Base-by-base conservation (phyloP, 495 filamentous ascomycete genomes). In the Aspergillus steynii region DNA sequence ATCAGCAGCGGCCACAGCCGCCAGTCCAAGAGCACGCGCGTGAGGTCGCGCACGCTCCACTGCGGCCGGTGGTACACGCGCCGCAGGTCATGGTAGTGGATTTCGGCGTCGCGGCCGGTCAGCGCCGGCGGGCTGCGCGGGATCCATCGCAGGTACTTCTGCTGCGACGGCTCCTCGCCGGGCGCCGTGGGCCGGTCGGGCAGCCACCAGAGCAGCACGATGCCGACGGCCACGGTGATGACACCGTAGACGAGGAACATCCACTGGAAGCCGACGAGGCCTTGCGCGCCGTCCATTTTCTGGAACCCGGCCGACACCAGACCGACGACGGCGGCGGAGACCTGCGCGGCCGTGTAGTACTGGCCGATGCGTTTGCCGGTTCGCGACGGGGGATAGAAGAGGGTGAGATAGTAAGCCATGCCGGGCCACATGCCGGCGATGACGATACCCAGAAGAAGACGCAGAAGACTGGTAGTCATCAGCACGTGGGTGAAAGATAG, bases 371-470 rank as follows among this genome's bases (percentile, higher is more conserved):
- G 82, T 70, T 95, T 96, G 3, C 92, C 92, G 5, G 89, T 95
- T 9, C 90, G 84, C 0, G 87, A 89, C 0, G 92, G 90, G 0
- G 92, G 93, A 68, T 97, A 97, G 80, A 96, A 96, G 15, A 96
- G 81, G 1, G 93, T 95, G 26, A 97, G 81, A 66, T 96, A 96
- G 74, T 95, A 96, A 25, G 92, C 85, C 92, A 96, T 96, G 45
- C 93, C 93, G 2, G 93, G 93, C 92, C 93, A 96, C 86, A 96
- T 92, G 20, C 93, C 93, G 9, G 93, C 92, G 67, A 91, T 93
- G 25, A 96, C 92, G 56, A 96, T 82, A 48, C 93, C 93, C 14
- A 96, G 82, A 7, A 97, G 80, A 50, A 96, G 85, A n/a, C 93
- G 88, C 4, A 96, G 81, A 31, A 96, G 81, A 64, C 87, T 90